Evolutionary conservation across 1,139 yeast species (phyloP).

Genomic region (Yamadazyma blattariae): DNA sequence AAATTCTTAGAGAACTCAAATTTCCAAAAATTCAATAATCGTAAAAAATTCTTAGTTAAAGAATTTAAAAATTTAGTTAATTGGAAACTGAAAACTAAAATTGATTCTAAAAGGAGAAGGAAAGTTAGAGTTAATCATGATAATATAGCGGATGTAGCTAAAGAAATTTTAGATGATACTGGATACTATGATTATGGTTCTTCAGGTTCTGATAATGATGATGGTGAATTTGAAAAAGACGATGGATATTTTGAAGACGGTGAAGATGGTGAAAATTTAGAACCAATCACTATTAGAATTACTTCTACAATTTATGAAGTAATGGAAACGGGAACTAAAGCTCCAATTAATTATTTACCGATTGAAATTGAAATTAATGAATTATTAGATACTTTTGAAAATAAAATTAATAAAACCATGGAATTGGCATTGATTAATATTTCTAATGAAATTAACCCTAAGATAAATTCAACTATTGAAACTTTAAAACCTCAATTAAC

Average conservation of each 20-base stretch:
- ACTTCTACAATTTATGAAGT: slow-evolving; percentile 30
- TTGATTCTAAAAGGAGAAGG: background rate
- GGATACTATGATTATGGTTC: slow-evolving; percentile 10
- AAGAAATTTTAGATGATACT: slow-evolving; percentile 18
- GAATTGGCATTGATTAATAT: slow-evolving; percentile 43
- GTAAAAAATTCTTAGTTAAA: slow-evolving; percentile 21
- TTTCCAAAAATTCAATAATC: slow-evolving; percentile 15
- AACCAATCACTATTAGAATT: slow-evolving; percentile 22
- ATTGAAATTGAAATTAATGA: slow-evolving; percentile 13
- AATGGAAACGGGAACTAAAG: slow-evolving; percentile 15
- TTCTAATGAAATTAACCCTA: slow-evolving; percentile 34
- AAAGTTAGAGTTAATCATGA: slow-evolving; percentile 5
- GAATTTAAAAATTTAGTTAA: slow-evolving; percentile 30
- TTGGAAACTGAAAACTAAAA: slow-evolving; percentile 6
- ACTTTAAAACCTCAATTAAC: slow-evolving; percentile 36
- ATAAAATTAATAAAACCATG: slow-evolving; percentile 38
- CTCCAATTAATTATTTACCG: slow-evolving; percentile 20
- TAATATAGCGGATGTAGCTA: slow-evolving; percentile 20
- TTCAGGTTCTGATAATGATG: slow-evolving; percentile 1
- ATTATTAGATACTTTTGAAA: slow-evolving; percentile 30
- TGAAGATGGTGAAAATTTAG: slow-evolving; percentile 11
- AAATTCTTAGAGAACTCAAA: slow-evolving; percentile 12
- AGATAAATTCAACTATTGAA: slow-evolving; percentile 31
- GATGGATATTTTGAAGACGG: background rate
- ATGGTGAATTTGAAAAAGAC: slow-evolving; percentile 8